Base-by-base conservation (phyloP, 2,329 filamentous ascomycete species). In the Eutypella sp. region DNA sequence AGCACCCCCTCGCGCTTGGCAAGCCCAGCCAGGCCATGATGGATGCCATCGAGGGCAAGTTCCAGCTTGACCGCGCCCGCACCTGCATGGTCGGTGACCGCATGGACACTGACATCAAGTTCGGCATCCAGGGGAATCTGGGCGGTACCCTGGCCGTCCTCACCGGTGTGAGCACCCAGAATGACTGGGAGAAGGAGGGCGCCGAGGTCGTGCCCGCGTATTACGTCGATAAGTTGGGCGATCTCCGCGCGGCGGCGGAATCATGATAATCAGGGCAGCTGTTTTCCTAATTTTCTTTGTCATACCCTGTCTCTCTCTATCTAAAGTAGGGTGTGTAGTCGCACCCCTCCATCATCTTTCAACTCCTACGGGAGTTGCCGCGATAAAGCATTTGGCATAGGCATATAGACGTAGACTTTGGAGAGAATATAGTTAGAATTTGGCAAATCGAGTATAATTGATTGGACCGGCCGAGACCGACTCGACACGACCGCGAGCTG, bases 11-110 rank as follows among this genome's bases (percentile, higher is more conserved):
- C 25, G 83, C 88, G 3, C 71, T 97, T 34, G 93, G 93, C 1
- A 99, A 99, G 71, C 93, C 93, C 3, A 96, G 89, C 64, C 90
- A 96, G 72, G 92, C 92, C 4, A 99, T 99, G 93, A 96, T 99
- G 92, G 92, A 97, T 66, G 90, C 93, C 3, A 87, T 99, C 47
- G 92, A 97, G 73, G 92, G 92, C 47, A 96, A 95, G 68, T 96
- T 97, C 67, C 78, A 87, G 55, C 85, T 99, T 44, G 84, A 97
- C 65, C 80, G 91, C 31, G 80, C 76, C 49, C 82, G 82, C 56
- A 88, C 93, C 1, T 97, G 93, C 69, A 99, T 99, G 93, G 80
- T 99, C 37, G 93, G 93, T 6, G 93, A 99, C 66, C 78, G 93
- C 24, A 73, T 96, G 52, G 88, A 97, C 65, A 99, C 93, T 0